These are phyloP conservation scores for Ambrosiella cleistominuta DNA, from an alignment of 2,329 filamentous ascomycete species.

Conservation along the genomic window DNA sequence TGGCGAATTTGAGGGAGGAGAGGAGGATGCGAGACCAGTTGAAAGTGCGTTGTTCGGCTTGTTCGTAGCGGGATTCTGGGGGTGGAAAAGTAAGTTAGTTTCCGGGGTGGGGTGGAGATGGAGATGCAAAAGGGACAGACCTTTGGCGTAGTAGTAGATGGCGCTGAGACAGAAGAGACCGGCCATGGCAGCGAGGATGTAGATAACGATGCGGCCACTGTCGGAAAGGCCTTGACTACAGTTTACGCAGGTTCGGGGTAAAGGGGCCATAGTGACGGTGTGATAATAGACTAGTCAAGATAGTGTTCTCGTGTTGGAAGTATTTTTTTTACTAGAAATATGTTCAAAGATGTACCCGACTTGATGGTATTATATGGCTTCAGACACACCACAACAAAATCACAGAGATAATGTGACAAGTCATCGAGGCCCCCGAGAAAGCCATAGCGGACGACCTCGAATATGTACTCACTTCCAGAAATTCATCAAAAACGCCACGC, in stretches of 20 bases:
- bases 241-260: background rate
- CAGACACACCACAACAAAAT: background rate
- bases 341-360: background rate
- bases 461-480: background rate
- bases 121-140: background rate
- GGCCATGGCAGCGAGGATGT: background rate
- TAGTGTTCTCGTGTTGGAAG: too few species aligned
- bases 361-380: background rate
- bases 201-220: slow-evolving; percentile 1
- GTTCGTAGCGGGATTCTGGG: slow-evolving; percentile 9
- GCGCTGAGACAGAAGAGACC: slow-evolving; percentile 7
- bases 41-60: slow-evolving; percentile 3
- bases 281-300: background rate
- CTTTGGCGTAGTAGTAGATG: slow-evolving; percentile 10
- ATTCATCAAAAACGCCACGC: background rate
- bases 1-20: slow-evolving; percentile 3
- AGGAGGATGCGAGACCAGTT: slow-evolving; percentile 3
- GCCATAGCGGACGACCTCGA: background rate
- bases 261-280: background rate
- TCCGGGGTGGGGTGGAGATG: background rate
- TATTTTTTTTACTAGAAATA: background rate
- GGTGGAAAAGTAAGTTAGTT: background rate
- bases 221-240: background rate
- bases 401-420: background rate
- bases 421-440: background rate